Evolutionary conservation across 2,329 filamentous ascomycete genomes (phyloP), one percentile per base, ranked within the genome.

Genomic region (Pestalotiopsis sp.): DNA sequence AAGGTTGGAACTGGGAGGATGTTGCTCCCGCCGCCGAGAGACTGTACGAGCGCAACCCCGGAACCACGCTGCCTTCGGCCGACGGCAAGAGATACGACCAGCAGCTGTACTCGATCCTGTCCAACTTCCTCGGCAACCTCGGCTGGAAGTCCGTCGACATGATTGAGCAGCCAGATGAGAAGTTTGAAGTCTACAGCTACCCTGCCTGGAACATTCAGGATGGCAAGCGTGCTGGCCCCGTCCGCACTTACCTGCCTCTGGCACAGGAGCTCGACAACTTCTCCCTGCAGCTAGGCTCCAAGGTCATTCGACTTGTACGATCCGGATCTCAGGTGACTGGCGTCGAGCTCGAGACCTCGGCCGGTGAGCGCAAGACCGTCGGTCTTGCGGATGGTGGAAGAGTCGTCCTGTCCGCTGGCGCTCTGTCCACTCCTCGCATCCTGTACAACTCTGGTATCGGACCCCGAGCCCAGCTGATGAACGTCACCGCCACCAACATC

Each of bases 151-250:
- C 70, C 14, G 45, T 63, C 36, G 67, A 73, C 39, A 67, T 68
- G n/a, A 14, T 72, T 31, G 67, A 71, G 17, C 39, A 72, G 20
- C 65, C 67, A 9, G 69, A 73, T 38, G 68, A 68, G 12, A 73
- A 73, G 67, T 65, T 70, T 38, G 39, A 69, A 27, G 61, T 70
- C 27, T 73, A 72, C 67, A 68, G 69, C 1, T 68, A 73, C 63
- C 72, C 72, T 25, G 36, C 66, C 5, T 73, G 71, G 72, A 39
- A 72, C 73, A 82, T 84, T 59, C 71, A 75, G 39, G 84, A 82
- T 1, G 82, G 82, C 11, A 84, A 70, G 14, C 72, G 71, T 25
- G 72, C 70, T 39, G 71, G 71, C 41, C 71, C 72, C 13, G 68
- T 68, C 1, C 62, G 71, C 9, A 67, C 39, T 14, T 62, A 67